A percentile compares a stretch with the other conserved stretches of the same genome.
These are phyloP conservation scores for Microsporum audouinii DNA, from an alignment of 2,329 filamentous ascomycete species.

Conservation along the genomic window DNA sequence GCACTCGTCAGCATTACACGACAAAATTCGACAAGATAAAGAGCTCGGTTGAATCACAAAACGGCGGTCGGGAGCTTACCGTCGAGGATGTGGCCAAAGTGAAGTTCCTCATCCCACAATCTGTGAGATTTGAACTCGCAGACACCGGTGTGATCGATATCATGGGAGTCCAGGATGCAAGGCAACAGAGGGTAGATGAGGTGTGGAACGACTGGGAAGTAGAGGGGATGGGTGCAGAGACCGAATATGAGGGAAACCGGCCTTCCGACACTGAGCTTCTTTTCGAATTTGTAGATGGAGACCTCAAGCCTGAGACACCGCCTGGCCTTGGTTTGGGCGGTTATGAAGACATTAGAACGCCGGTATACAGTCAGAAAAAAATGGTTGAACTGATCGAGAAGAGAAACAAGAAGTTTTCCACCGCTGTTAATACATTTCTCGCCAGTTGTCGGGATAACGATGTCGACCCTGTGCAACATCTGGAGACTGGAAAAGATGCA, in stretches of 20 bases:
- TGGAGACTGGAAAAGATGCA: constrained; percentile 48
- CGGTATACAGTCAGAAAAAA: constrained; percentile 83
- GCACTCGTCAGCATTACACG: constrained; percentile 77
- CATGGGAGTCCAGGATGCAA: constrained; percentile 46
- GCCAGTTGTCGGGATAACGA: constrained; percentile 56
- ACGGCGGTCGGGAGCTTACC: constrained; percentile 51
- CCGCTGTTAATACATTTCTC: constrained; percentile 65
- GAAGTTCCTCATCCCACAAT: constrained; percentile 61
- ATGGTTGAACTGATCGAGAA: constrained; percentile 84
- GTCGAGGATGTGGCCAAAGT: constrained; percentile 75
- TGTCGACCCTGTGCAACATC: constrained; percentile 54
- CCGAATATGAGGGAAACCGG: constrained; percentile 25
- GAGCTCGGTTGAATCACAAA: constrained; percentile 72
- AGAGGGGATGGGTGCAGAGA: constrained; percentile 32
- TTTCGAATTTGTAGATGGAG: constrained; percentile 87
- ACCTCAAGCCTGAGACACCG: constrained; percentile 65
- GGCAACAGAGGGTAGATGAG: constrained; percentile 27
- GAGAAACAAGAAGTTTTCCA: constrained; percentile 70
- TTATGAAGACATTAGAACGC: constrained; percentile 78
- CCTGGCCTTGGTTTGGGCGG: constrained; percentile 48
- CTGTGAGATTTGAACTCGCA: constrained; percentile 74
- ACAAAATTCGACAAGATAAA: constrained; percentile 88
- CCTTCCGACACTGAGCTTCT: constrained; percentile 58
- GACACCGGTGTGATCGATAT: constrained; percentile 74
- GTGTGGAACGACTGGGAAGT: constrained; percentile 43